Evolutionary conservation across 805 yeast species (phyloP).

Genomic region (Yarrowia sp.): DNA sequence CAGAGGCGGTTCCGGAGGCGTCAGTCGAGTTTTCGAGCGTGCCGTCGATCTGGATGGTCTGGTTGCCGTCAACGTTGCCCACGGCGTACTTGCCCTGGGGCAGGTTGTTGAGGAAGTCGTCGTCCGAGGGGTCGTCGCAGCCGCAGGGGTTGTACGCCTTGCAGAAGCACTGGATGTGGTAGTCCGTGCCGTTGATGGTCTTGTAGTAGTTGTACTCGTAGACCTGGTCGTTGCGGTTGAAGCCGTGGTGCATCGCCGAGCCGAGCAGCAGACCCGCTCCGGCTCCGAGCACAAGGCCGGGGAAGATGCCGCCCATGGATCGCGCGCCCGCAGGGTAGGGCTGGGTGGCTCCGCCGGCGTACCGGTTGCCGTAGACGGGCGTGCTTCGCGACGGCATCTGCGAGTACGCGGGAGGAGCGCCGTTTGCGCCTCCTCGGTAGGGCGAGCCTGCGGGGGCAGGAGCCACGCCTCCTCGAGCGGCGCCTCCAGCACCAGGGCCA

Average conservation of each 20-base stretch:
- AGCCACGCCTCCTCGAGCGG: slow-evolving; percentile 13
- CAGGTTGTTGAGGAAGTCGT: slow-evolving; percentile 28
- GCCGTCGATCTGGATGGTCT: slow-evolving; percentile 30
- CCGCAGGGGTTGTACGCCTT: slow-evolving; percentile 31
- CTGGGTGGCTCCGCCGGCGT: slow-evolving; percentile 28
- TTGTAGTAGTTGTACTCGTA: slow-evolving; percentile 31
- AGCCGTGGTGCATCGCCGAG: slow-evolving; percentile 1
- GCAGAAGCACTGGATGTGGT: slow-evolving; percentile 32
- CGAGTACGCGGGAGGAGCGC: slow-evolving; percentile 21
- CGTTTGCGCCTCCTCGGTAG: slow-evolving; percentile 7
- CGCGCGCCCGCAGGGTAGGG: slow-evolving; percentile 29
- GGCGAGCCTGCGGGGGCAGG: slow-evolving; percentile 15
- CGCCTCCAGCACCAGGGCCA: neutral
- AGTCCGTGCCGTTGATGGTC: slow-evolving; percentile 31
- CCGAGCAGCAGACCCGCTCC: slow-evolving; percentile 14
- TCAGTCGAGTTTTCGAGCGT: slow-evolving; percentile 29
- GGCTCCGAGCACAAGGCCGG: slow-evolving; percentile 27
- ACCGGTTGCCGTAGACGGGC: slow-evolving; percentile 25
- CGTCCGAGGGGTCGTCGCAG: slow-evolving; percentile 29
- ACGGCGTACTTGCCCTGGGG: slow-evolving; percentile 26
- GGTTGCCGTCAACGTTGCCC: slow-evolving; percentile 15
- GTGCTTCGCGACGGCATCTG: slow-evolving; percentile 20
- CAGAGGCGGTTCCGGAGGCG: neutral
- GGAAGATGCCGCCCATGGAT: slow-evolving; percentile 27
- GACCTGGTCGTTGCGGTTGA: slow-evolving; percentile 27